Conservation (phyloP, 106 monocot species). For the Dendrobium huoshanense region DNA sequence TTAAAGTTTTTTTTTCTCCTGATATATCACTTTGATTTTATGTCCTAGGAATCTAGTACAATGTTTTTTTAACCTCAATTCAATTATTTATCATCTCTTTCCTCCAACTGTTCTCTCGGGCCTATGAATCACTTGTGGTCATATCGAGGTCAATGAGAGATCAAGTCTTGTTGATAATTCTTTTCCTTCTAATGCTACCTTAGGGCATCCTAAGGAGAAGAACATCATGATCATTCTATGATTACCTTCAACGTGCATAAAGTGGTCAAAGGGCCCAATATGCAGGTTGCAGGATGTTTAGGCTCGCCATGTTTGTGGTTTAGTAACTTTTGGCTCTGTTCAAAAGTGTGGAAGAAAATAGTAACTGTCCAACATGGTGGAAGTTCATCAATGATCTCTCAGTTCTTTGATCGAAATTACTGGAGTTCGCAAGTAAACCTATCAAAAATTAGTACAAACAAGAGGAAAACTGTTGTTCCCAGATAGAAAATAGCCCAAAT, state of each 20-base stretch:
- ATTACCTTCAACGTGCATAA: conserved; percentile 17
- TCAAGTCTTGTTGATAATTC: neutral
- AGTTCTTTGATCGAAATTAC: too few species aligned
- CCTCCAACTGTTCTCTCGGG: neutral
- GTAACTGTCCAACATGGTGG: neutral
- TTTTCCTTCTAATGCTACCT: conserved; percentile 2
- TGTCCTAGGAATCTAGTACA: neutral
- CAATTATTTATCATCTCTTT: neutral
- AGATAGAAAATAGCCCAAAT: too few species aligned
- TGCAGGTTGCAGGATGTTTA: conserved; percentile 10
- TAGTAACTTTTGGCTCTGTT: neutral
- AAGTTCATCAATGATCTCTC: neutral
- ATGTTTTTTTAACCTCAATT: neutral
- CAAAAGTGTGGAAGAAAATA: neutral
- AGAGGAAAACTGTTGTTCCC: too few species aligned
- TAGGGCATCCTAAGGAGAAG: conserved; percentile 8
- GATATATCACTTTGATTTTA: too few species aligned
- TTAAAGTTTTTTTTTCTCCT: too few species aligned
- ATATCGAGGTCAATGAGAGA: conserved; percentile 15
- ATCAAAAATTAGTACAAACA: too few species aligned
- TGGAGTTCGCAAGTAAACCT: too few species aligned
- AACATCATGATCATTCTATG: conserved; percentile 8
- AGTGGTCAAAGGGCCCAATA: conserved; percentile 12
- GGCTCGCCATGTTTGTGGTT: neutral
- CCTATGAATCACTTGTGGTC: conserved; percentile 15